Base-by-base conservation (phyloP, 768 basidiomycete genomes). In the Boletellus ananas region DNA sequence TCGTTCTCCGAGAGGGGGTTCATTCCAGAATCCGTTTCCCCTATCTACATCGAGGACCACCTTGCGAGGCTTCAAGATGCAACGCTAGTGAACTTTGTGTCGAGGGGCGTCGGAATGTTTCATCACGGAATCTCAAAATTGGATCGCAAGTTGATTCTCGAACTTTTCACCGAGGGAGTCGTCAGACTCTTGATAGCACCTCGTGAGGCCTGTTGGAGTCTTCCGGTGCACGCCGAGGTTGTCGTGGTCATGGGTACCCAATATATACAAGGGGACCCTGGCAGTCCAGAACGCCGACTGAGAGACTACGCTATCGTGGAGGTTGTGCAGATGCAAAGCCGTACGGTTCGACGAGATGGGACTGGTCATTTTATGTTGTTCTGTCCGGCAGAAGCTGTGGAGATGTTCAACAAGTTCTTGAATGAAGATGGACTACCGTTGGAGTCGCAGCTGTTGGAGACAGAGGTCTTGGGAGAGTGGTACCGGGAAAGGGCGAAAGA, bases 191-290 rank as follows among this genome's bases (percentile, higher is more conserved):
- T 99, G 23, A 73, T 98, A 52, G 85, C 83, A 0, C 85, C 94
- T 4, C 80, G 85, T 34, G 91, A 94, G 36, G 76, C 84, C 13
- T 91, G 89, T 63, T 95, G 94, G 94, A 83, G 80, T 25, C 65
- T 97, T n/a, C 93, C 94, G 17, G 80, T 94, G 16, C 80, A 84
- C 45, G 90, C 90, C 1, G 76, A 79, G 7, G 80, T 80, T 6
- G 94, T 98, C 14, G 74, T 98, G 34, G 85, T 92, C 39, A 87
- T 98, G 86, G 89, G 92, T 16, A 91, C 94, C 4, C 96, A 99
- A 66, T 95, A 90, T 66, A 66, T 84, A 21, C 73, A 80, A 48
- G 58, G 74, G 7, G 72, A 75, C 35, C 67, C 64, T 34, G 74
- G 72, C 47, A 75, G 71, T 13, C 62, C 72, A 9, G 82, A 85